Base-by-base conservation (phyloP, 1,284 basidiomycete species). In the Tilletia indica region DNA sequence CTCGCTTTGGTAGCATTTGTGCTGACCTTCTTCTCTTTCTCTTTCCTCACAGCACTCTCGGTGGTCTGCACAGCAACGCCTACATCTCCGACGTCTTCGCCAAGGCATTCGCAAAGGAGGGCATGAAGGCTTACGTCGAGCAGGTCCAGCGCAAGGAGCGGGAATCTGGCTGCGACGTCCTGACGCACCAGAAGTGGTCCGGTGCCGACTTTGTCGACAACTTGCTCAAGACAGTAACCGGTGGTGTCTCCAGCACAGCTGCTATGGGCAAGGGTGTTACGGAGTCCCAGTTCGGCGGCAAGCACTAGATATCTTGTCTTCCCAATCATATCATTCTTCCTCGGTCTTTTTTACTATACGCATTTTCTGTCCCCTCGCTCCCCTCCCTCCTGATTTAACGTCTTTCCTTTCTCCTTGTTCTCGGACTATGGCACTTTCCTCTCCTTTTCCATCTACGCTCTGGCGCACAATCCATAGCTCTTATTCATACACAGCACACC, bases 61-160 rank as follows among this genome's bases (percentile, higher is more conserved):
- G 90, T 71, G 97, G 97, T 76, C 88, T 98, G 69, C 96, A 99
- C 86, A 96, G 94, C 77, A 98, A 96, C 86, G 96, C 91, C 49
- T 97, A 94, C 86, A 99, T 99, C 85, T 94, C 91, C 79, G 94
- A 98, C 85, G 86, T 92, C 51, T 98, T 99, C 85, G 94, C 96
- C 19, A 86, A 89, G 79, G 88, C 90, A 67, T 99, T 91, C 84
- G 91, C 93, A 63, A 91, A 78, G 74, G 94, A 97, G 77, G 88
- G 88, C 71, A 89, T 89, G 88, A 88, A 89, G 84, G 88, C 88
- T 2, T 89, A 89, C 79, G 87, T 88, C 74, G 86, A 87, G 80
- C 77, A 88, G 34, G 86, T 89, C 67, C 84, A 86, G 79, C 77
- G 85, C 71, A 88, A 88, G 82, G 84, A 85, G 82, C 73, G 86